Percentiles rank a stretch among this genome's conserved stretches.
Conservation (phyloP, 179 eudicot species). For the Actinidia arguta region DNA sequence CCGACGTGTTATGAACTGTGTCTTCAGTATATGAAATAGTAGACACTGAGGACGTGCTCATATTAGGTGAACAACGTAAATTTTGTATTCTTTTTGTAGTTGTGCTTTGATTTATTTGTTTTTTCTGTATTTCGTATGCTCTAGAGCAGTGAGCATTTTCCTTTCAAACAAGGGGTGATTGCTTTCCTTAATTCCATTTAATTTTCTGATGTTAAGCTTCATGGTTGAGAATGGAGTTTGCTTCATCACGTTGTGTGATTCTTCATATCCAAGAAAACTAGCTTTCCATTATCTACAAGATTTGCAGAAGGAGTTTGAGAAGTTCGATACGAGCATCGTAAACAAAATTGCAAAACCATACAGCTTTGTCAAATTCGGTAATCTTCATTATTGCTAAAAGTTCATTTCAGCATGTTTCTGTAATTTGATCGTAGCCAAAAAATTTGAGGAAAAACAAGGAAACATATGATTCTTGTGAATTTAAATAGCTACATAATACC, state of each 20-base stretch:
- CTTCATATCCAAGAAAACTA: constrained; percentile 52
- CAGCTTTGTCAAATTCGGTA: constrained; percentile 51
- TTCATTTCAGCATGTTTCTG: too few species aligned
- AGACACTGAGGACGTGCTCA: too few species aligned
- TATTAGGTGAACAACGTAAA: too few species aligned
- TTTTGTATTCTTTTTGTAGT: too few species aligned
- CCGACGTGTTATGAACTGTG: too few species aligned
- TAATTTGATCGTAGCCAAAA: too few species aligned
- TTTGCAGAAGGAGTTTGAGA: constrained; percentile 47
- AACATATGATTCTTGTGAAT: not conserved
- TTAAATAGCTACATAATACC: not conserved
- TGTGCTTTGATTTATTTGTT: too few species aligned
- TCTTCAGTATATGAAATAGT: too few species aligned
- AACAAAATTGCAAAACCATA: constrained; percentile 46
- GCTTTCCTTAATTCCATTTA: constrained; percentile 5
- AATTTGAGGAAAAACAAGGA: not conserved
- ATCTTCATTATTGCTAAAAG: not conserved
- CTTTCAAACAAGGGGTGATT: constrained; percentile 4
- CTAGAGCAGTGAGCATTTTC: too few species aligned
- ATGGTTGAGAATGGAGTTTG: constrained; percentile 52
- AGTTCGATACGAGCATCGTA: constrained; percentile 35
- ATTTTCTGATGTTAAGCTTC: constrained; percentile 33
- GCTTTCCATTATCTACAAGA: constrained; percentile 57
- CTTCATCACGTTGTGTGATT: constrained; percentile 56
- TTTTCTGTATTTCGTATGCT: too few species aligned